Evolutionary conservation across 345 rosid genomes (phyloP).

Genomic region (Fremontodendron californicum): DNA sequence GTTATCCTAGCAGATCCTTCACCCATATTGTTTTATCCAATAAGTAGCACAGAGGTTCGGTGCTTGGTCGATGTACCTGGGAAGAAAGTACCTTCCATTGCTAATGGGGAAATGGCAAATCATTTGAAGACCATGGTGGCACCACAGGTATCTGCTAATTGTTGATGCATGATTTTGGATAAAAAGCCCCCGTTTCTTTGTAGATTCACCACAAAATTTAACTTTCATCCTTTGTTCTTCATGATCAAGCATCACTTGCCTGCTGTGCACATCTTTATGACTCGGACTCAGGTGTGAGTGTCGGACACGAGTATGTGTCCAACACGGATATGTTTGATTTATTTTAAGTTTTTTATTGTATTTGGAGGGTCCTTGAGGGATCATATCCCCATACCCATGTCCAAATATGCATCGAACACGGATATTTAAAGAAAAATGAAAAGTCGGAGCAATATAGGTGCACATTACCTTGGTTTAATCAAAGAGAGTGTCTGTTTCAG

Average conservation of each 20-base stretch:
- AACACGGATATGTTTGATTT: too few relatives aligned
- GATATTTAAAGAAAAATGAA: too few relatives aligned
- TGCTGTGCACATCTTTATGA: neutral
- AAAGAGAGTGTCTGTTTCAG: slow-evolving; percentile 17
- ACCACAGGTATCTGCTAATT: slow-evolving; percentile 26
- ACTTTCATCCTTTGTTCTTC: neutral
- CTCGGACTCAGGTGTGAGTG: too few relatives aligned
- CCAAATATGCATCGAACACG: too few relatives aligned
- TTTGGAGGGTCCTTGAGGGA: too few relatives aligned
- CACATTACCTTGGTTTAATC: neutral
- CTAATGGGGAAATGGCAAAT: slow-evolving; percentile 44
- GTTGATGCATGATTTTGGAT: neutral
- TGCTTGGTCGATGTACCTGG: slow-evolving; percentile 55
- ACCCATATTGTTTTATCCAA: slow-evolving; percentile 51
- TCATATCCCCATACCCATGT: too few relatives aligned
- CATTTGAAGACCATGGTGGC: slow-evolving; percentile 36
- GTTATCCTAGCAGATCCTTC: slow-evolving; percentile 55
- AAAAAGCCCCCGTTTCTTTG: neutral
- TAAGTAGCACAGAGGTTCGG: slow-evolving; percentile 47
- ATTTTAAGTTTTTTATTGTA: too few relatives aligned
- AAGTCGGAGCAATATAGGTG: too few relatives aligned
- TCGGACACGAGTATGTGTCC: too few relatives aligned
- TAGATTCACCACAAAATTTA: neutral
- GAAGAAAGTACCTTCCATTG: slow-evolving; percentile 39
- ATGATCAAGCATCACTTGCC: neutral